These are phyloP conservation scores for Vaccinium macrocarpon DNA, from an alignment of 148 eudicot genomes.

Conservation along the genomic window DNA sequence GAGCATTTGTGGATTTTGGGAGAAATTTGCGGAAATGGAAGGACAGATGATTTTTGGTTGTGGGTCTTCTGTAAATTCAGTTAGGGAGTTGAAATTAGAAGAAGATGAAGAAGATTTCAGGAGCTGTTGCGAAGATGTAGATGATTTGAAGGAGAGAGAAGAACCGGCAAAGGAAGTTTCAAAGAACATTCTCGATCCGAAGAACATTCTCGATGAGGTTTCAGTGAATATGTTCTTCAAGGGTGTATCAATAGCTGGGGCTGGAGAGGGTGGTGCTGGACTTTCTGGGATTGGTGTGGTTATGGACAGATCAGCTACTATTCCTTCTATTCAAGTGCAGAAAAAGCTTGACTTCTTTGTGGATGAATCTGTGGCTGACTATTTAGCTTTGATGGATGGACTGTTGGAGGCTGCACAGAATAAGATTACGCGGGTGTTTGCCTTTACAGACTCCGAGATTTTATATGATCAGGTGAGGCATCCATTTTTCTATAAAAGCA, in stretches of 20 bases:
- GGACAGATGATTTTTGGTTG: slow-evolving; percentile 22
- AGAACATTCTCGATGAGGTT: slow-evolving; percentile 37
- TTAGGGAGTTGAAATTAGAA: slow-evolving; percentile 27
- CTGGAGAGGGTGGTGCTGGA: slow-evolving; percentile 50
- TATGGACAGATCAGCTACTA: slow-evolving; percentile 40
- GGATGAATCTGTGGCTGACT: slow-evolving; percentile 63
- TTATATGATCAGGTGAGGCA: slow-evolving; percentile 61
- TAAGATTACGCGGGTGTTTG: slow-evolving; percentile 41
- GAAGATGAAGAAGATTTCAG: slow-evolving; percentile 79
- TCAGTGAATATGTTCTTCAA: slow-evolving; percentile 58
- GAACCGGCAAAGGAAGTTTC: slow-evolving; percentile 22
- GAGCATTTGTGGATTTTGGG: not conserved
- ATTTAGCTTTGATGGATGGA: slow-evolving; percentile 77
- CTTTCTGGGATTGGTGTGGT: slow-evolving; percentile 78
- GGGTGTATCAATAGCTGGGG: slow-evolving; percentile 51
- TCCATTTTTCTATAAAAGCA: not conserved
- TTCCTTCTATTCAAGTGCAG: slow-evolving; percentile 51
- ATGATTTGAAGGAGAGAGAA: slow-evolving; percentile 45
- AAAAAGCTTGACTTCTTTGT: slow-evolving; percentile 78
- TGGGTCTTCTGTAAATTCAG: slow-evolving; percentile 11
- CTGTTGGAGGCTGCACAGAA: slow-evolving; percentile 47
- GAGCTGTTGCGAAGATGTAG: slow-evolving; percentile 64
- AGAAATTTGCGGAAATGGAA: slow-evolving; percentile 27
- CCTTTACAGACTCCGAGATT: slow-evolving; percentile 55
- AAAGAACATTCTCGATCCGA: slow-evolving; percentile 30